These are phyloP conservation scores for Tricholoma sp. DNA, from an alignment of 768 basidiomycete genomes.

Conservation along the genomic window DNA sequence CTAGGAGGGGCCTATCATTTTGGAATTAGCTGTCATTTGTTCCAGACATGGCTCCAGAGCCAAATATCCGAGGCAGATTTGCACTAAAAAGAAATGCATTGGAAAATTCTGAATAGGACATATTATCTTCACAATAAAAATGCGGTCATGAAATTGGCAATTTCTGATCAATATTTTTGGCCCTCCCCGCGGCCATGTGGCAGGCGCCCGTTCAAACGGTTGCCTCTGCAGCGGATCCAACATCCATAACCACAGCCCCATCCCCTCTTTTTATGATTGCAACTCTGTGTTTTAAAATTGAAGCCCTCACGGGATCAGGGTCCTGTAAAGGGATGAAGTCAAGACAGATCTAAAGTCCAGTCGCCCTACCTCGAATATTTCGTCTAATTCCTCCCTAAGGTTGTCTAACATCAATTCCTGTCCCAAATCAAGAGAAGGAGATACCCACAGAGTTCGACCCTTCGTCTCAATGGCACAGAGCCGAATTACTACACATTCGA, in stretches of 20 bases:
- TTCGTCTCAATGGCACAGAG: slow-evolving; percentile 39
- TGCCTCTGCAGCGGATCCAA: neutral
- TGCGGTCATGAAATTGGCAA: too few species aligned
- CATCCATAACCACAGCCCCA: neutral
- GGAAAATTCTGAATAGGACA: too few species aligned
- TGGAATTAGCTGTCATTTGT: too few species aligned
- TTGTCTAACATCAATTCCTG: neutral
- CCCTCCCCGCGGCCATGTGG: too few species aligned
- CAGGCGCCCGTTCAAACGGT: too few species aligned
- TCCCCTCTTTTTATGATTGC: slow-evolving; percentile 34
- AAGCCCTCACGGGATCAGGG: slow-evolving; percentile 36
- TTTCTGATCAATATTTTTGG: too few species aligned
- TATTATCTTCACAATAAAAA: too few species aligned
- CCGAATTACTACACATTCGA: slow-evolving; percentile 33
- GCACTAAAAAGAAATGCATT: too few species aligned
- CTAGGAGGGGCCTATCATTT: too few species aligned
- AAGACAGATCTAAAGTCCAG: neutral
- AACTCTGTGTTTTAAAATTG: slow-evolving; percentile 34
- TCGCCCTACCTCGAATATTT: slow-evolving; percentile 31
- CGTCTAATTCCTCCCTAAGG: slow-evolving; percentile 35
- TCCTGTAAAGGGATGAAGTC: slow-evolving; percentile 18
- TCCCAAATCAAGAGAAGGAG: neutral
- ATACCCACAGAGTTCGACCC: slow-evolving; percentile 35
- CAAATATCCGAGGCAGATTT: too few species aligned
- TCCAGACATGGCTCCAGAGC: too few species aligned